A percentile compares a stretch with the other conserved stretches of the same genome.
Conservation (phyloP, 768 basidiomycete species). For the Mycena belliarum region DNA sequence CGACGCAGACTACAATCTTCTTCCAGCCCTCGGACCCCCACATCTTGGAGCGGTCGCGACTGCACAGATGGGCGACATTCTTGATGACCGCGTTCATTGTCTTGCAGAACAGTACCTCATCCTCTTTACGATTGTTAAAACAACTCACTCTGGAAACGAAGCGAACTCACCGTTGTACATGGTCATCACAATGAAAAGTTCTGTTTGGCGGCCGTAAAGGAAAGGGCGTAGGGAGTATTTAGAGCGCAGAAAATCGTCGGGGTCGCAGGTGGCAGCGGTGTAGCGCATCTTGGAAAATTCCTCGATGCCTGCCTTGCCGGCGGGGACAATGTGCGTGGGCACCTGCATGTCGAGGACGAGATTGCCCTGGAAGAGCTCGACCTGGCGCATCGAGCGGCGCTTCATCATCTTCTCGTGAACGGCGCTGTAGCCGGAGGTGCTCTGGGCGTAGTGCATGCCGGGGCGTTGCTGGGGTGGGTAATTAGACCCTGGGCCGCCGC, state of each 20-base stretch:
- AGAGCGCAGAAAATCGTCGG: conserved; percentile 80
- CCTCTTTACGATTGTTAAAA: too few relatives aligned
- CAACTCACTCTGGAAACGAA: too few relatives aligned
- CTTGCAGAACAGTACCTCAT: conserved; percentile 72
- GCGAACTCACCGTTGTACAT: too few relatives aligned
- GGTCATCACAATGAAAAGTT: conserved; percentile 94
- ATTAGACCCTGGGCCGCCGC: conserved; percentile 39
- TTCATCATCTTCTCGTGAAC: conserved; percentile 83
- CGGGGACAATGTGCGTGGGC: conserved; percentile 77
- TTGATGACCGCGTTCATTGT: conserved; percentile 92
- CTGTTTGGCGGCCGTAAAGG: conserved; percentile 78
- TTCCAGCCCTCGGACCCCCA: conserved; percentile 93
- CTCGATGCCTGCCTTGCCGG: conserved; percentile 58
- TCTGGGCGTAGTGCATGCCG: conserved; percentile 46
- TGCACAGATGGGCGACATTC: conserved; percentile 80
- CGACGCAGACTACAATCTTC: conserved; percentile 86
- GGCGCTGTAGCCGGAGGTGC: conserved; percentile 60
- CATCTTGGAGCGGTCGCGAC: conserved; percentile 66
- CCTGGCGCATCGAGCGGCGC: conserved; percentile 74
- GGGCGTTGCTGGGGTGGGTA: conserved; percentile 66
- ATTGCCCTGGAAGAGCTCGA: conserved; percentile 81
- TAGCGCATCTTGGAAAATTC: conserved; percentile 86
- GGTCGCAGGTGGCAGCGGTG: conserved; percentile 87
- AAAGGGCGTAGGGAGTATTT: conserved; percentile 81
- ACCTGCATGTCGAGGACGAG: conserved; percentile 83